Conservation (phyloP, 306 rosid genomes). For the Sindora glabra region DNA sequence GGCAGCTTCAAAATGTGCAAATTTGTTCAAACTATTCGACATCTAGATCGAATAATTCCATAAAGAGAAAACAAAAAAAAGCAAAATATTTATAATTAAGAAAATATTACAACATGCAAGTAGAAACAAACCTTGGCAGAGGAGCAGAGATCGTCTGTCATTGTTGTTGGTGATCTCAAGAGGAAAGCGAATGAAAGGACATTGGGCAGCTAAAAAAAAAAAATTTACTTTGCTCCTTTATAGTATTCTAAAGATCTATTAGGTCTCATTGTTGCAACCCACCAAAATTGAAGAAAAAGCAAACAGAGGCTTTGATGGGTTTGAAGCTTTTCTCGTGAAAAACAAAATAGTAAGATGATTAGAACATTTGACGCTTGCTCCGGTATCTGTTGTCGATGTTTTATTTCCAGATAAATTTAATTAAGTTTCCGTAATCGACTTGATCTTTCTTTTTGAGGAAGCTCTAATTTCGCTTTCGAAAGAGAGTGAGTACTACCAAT, state of each 20-base stretch:
- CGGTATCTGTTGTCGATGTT: no score
- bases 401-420: neutral
- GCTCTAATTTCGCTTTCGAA: neutral
- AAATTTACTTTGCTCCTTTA: neutral
- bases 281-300: conserved; percentile 16
- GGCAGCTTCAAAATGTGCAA: conserved; percentile 6
- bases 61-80: no score
- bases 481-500: neutral
- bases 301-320: conserved; percentile 31
- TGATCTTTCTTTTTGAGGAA: neutral
- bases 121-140: conserved; percentile 56
- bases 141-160: conserved; percentile 79
- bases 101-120: neutral
- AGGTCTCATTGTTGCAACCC: conserved; percentile 28
- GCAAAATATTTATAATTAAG: no score
- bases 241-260: conserved; percentile 13
- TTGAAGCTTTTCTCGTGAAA: conserved; percentile 20
- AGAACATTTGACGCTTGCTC: neutral
- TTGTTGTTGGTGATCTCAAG: conserved; percentile 64
- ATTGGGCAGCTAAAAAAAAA: conserved; percentile 26
- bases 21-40: conserved; percentile 15
- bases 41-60: conserved; percentile 38
- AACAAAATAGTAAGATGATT: conserved; percentile 18
- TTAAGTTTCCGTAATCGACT: neutral
- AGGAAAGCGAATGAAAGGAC: conserved; percentile 51